Evolutionary conservation across 192 early-diverging fungal species (phyloP).

Genomic region (Mortierella claussenii): DNA sequence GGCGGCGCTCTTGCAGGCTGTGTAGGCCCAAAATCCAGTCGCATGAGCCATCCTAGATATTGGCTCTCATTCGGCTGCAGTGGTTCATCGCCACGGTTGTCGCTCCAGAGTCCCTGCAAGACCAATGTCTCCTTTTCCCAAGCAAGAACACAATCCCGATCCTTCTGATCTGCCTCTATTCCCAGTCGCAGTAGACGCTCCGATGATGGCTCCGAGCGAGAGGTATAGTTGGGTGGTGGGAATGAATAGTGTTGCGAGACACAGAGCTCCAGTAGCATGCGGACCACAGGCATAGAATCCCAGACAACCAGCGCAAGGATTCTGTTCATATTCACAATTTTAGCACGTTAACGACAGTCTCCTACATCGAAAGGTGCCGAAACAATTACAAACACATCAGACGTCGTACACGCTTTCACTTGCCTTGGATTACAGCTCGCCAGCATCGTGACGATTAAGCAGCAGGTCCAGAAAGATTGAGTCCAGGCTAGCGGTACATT

Average conservation of each 20-base stretch:
- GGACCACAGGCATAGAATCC: slow-evolving; percentile 52
- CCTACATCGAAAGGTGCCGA: no score
- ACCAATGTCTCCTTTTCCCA: slow-evolving; percentile 36
- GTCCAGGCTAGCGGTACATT: slow-evolving; percentile 40
- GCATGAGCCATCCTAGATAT: slow-evolving; percentile 43
- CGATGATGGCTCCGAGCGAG: slow-evolving; percentile 42
- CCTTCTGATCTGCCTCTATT: slow-evolving; percentile 32
- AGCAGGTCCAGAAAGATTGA: slow-evolving; percentile 35
- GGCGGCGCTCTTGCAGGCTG: slow-evolving; percentile 40
- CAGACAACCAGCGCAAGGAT: slow-evolving; percentile 46
- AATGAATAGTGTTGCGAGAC: slow-evolving; percentile 51
- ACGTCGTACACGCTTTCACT: no score
- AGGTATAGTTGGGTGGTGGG: slow-evolving; percentile 48
- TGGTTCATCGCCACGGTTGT: slow-evolving; percentile 8
- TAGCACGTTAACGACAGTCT: no score
- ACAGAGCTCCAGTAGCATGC: slow-evolving; percentile 37
- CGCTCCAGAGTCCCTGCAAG: slow-evolving; percentile 24
- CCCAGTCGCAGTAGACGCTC: slow-evolving; percentile 29
- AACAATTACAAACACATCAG: no score
- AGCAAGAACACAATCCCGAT: slow-evolving; percentile 29
- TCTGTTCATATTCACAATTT: no score
- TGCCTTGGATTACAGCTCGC: slow-evolving; percentile 42
- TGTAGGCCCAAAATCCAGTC: slow-evolving; percentile 31
- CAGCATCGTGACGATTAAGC: slow-evolving; percentile 31
- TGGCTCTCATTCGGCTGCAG: slow-evolving; percentile 24